Percentiles rank a stretch among this genome's conserved stretches.
phyloP scores from a whole-genome alignment of 352 stramenopile genomes.

The Phytophthora sp. region DNA sequence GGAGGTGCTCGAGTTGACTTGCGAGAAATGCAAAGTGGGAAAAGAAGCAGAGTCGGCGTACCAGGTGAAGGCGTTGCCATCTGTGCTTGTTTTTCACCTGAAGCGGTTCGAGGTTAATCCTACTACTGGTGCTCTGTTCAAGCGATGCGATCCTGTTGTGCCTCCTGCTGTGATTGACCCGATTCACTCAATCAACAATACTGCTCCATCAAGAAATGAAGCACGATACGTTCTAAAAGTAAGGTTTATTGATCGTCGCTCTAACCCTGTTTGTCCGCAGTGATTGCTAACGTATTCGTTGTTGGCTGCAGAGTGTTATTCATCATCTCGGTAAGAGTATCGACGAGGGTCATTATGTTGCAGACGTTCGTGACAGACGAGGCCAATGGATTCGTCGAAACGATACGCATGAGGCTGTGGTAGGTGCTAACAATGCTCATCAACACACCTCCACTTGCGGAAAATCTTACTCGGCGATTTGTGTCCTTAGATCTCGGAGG shows the following conservation, averaged over 20 bases:
- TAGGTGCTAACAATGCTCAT: conserved; percentile 33
- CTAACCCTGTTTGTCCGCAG: background rate
- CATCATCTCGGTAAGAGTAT: conserved; percentile 83
- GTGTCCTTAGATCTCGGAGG: conserved; percentile 67
- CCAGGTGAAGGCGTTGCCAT: conserved; percentile 68
- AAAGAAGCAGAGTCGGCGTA: conserved; percentile 68
- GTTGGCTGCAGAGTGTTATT: conserved; percentile 72
- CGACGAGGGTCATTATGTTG: conserved; percentile 87
- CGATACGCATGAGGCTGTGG: conserved; percentile 80
- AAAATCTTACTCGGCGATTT: background rate
- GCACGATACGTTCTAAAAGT: conserved; percentile 59
- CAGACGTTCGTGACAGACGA: conserved; percentile 64
- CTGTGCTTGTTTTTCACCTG: conserved; percentile 79
- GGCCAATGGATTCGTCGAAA: conserved; percentile 79
- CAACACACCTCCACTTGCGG: background rate
- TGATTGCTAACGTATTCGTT: conserved; percentile 12
- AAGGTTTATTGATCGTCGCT: conserved; percentile 2
- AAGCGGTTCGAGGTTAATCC: conserved; percentile 89
- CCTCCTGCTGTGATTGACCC: conserved; percentile 56
- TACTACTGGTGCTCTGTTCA: conserved; percentile 67
- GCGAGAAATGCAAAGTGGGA: conserved; percentile 82
- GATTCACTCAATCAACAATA: conserved; percentile 43
- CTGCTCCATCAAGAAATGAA: conserved; percentile 22
- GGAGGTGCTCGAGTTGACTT: conserved; percentile 79
- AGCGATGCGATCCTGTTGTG: conserved; percentile 81